A percentile compares a stretch with the other conserved stretches of the same genome.
Conservation (phyloP, 1,139 yeast species). For the Sugiyamaella neomexicana region DNA sequence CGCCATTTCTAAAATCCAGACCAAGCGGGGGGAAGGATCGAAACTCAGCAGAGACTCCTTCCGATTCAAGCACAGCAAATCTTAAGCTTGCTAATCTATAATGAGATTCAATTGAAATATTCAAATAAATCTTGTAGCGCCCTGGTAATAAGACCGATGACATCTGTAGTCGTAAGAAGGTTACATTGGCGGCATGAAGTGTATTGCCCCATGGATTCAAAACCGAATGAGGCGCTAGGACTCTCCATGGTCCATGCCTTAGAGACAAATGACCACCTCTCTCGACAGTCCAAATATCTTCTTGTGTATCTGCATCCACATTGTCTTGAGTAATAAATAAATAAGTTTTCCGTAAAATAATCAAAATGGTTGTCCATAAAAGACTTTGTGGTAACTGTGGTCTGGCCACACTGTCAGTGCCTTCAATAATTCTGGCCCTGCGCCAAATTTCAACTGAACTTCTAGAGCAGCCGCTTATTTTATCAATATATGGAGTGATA, state of each 20-base stretch:
- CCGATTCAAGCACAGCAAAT: conserved; percentile 8
- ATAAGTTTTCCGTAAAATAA: conserved; percentile 10
- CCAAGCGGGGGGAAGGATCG: conserved; percentile 13
- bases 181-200: conserved; percentile 33
- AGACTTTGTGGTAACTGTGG: conserved; percentile 1
- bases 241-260: conserved; percentile 17
- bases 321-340: conserved; percentile 9
- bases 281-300: conserved; percentile 27
- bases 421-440: conserved; percentile 7
- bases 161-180: conserved; percentile 11
- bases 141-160: conserved; percentile 15
- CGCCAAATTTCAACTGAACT: conserved; percentile 6
- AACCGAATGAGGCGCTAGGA: conserved; percentile 11
- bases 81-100: conserved; percentile 12
- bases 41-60: conserved; percentile 9
- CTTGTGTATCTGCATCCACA: conserved; percentile 13
- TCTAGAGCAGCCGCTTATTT: background rate
- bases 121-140: conserved; percentile 13
- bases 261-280: conserved; percentile 16
- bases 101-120: conserved; percentile 12
- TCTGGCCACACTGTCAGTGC: background rate
- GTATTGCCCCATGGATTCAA: conserved; percentile 34
- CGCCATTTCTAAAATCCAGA: background rate
- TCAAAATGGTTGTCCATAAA: conserved; percentile 12
- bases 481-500: conserved; percentile 1